These are phyloP conservation scores for Russula ochroleuca DNA, from an alignment of 768 basidiomycete species.

Conservation along the genomic window DNA sequence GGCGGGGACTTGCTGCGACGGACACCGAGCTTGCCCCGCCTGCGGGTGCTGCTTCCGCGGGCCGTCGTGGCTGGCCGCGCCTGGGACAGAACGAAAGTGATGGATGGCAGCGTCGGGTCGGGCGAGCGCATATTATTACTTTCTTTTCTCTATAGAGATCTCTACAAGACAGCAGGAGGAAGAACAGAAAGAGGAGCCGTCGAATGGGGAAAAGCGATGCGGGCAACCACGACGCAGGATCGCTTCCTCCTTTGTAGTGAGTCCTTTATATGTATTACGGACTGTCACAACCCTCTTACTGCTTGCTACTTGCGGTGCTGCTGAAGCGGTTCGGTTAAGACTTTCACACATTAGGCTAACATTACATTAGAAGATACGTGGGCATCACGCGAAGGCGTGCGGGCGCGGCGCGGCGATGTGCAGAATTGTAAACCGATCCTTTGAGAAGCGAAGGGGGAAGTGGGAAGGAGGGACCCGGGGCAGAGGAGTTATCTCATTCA, in stretches of 20 bases:
- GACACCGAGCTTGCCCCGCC: slow-evolving; percentile 2
- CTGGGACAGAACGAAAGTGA: slow-evolving; percentile 25
- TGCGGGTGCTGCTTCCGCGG: slow-evolving; percentile 2
- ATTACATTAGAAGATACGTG: background rate
- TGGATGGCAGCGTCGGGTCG: slow-evolving; percentile 26
- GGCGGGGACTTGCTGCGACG: slow-evolving; percentile 18
- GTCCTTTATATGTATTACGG: slow-evolving; percentile 4
- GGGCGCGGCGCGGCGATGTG: background rate
- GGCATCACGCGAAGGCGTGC: background rate
- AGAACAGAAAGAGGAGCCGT: background rate
- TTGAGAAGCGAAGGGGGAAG: background rate
- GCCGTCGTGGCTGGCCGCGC: background rate
- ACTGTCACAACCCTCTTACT: background rate
- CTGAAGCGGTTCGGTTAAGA: background rate
- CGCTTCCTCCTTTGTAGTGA: background rate
- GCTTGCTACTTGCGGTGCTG: background rate
- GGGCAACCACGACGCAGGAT: background rate
- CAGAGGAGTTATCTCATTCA: background rate
- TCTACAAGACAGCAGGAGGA: background rate
- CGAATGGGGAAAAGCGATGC: background rate
- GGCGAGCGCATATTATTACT: slow-evolving; percentile 19
- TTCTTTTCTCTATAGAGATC: background rate
- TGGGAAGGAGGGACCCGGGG: background rate
- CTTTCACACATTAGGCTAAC: background rate
- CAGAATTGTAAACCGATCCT: background rate